Conservation (phyloP, 305 asterid species). For the Plantago rigida region DNA sequence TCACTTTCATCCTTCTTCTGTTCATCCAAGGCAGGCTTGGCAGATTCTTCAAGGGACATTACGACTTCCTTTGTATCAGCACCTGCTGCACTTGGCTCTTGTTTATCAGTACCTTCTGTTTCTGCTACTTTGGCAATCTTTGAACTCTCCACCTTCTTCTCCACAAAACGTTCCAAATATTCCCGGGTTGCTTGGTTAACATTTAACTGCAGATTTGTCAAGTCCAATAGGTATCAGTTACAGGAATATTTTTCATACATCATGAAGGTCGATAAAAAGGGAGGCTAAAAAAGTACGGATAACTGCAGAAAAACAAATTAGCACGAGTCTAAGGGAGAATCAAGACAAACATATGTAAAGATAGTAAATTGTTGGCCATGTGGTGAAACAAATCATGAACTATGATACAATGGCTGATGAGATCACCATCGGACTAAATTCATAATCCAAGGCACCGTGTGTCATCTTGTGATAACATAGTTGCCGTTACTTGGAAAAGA, state of each 20-base stretch:
- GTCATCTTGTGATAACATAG: no score
- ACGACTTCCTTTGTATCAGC: slow-evolving; percentile 39
- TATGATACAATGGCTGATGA: no score
- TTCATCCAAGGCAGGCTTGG: slow-evolving; percentile 42
- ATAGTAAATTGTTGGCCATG: no score
- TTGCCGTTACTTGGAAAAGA: no score
- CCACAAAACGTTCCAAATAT: slow-evolving; percentile 67
- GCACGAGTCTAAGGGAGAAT: no score
- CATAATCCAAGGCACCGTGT: no score
- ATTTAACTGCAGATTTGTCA: slow-evolving; percentile 54
- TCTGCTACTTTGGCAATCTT: slow-evolving; percentile 41
- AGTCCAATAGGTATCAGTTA: slow-evolving; percentile 29
- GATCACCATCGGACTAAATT: no score
- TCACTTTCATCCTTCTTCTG: slow-evolving; percentile 36
- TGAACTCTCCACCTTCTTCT: slow-evolving; percentile 53
- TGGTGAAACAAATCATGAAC: no score
- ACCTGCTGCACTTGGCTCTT: slow-evolving; percentile 42
- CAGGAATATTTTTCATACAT: background rate
- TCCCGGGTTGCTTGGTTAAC: slow-evolving; percentile 65
- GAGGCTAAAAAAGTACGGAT: no score
- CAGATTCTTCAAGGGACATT: slow-evolving; percentile 37
- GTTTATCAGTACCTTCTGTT: slow-evolving; percentile 41
- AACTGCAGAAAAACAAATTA: no score
- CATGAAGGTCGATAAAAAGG: no score
- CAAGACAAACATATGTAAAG: no score